Percentiles rank a stretch among this genome's conserved stretches.
Conservation (phyloP, 208 protist genomes). For the Leishmania guyanensis region DNA sequence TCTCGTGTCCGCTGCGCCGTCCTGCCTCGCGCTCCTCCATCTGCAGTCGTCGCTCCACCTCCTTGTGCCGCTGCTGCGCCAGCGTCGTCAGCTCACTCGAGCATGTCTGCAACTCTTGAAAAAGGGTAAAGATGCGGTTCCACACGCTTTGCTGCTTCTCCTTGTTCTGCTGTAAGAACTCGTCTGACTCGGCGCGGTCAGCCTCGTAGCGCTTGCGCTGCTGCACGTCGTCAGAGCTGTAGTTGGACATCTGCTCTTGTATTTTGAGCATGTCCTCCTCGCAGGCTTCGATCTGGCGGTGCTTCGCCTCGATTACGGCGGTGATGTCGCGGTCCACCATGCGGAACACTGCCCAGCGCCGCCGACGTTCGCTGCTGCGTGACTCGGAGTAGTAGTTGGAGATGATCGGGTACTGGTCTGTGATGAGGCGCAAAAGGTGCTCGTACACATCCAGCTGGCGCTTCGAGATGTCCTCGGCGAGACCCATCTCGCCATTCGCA, state of each 20-base stretch:
- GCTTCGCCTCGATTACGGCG: conserved; percentile 86
- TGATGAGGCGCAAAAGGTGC: conserved; percentile 84
- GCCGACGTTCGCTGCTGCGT: conserved; percentile 71
- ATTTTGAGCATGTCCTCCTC: conserved; percentile 89
- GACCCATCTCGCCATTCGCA: conserved; percentile 88
- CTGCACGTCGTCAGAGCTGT: conserved; percentile 77
- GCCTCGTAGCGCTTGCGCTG: conserved; percentile 86
- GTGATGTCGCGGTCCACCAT: conserved; percentile 91
- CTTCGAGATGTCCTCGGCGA: conserved; percentile 84
- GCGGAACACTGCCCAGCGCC: conserved; percentile 91
- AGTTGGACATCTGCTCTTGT: conserved; percentile 84
- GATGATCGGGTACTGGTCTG: conserved; percentile 90
- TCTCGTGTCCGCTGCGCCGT: conserved; percentile 77
- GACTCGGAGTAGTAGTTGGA: conserved; percentile 79
- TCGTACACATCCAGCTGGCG: conserved; percentile 89
- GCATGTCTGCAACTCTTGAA: conserved; percentile 74
- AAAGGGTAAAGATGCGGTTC: conserved; percentile 85
- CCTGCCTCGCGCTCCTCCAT: conserved; percentile 88
- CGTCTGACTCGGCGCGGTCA: conserved; percentile 70
- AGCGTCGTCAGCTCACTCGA: conserved; percentile 68
- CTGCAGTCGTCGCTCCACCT: conserved; percentile 77
- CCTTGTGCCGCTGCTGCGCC: conserved; percentile 61
- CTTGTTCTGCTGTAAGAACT: conserved; percentile 88
- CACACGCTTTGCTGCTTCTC: conserved; percentile 90
- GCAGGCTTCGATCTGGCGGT: conserved; percentile 86